phyloP scores from a whole-genome alignment of 805 yeast species.

The Babjeviella inositovora region DNA sequence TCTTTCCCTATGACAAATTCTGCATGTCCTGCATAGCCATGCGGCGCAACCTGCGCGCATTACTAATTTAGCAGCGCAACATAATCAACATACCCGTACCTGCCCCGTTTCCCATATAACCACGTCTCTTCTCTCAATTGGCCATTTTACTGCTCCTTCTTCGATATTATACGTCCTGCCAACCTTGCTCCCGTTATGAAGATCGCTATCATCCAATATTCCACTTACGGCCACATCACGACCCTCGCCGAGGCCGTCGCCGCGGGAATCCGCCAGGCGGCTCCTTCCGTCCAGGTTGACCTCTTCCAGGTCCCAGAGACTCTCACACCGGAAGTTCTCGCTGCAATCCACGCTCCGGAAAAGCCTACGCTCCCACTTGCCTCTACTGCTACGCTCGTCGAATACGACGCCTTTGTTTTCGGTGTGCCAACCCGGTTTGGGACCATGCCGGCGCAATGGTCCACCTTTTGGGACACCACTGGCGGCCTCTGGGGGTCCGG shows the following conservation, averaged over 20 bases:
- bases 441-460: constrained; percentile 63
- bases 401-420: constrained; percentile 69
- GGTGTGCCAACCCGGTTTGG: constrained; percentile 87
- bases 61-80: no score
- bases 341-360: constrained; percentile 43
- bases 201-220: constrained; percentile 54
- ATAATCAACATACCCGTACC: no score
- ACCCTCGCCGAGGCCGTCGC: constrained; percentile 50
- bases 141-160: no score
- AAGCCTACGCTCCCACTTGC: constrained; percentile 52
- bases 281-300: constrained; percentile 41
- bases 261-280: constrained; percentile 56
- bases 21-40: no score
- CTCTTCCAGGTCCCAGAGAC: constrained; percentile 71
- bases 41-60: no score
- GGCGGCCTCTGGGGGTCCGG: constrained; percentile 74
- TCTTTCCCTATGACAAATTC: no score
- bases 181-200: no score
- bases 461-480: constrained; percentile 61
- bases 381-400: constrained; percentile 33
- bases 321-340: constrained; percentile 39
- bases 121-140: no score
- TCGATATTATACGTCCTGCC: no score
- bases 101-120: no score
- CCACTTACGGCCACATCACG: constrained; percentile 66